Percentiles rank a stretch among this genome's conserved stretches.
These are phyloP conservation scores for Filosporella fistucella DNA, from an alignment of 495 filamentous ascomycete genomes.

Conservation along the genomic window DNA sequence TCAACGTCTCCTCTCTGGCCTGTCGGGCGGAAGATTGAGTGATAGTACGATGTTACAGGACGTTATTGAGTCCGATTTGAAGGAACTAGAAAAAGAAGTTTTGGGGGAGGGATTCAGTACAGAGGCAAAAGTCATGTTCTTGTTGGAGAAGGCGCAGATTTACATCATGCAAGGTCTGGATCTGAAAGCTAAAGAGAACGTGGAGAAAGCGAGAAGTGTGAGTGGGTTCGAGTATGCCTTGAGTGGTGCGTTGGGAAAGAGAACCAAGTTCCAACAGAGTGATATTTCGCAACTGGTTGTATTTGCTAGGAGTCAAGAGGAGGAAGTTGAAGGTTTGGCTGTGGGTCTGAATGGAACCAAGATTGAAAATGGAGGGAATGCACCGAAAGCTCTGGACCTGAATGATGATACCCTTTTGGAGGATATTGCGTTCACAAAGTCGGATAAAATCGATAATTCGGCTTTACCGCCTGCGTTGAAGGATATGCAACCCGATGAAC, in stretches of 20 bases:
- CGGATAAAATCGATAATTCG: conserved; percentile 36
- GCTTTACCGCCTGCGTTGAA: conserved; percentile 54
- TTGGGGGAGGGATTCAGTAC: conserved; percentile 26
- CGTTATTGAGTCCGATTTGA: conserved; percentile 42
- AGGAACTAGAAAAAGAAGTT: conserved; percentile 37
- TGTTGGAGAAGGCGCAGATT: conserved; percentile 78
- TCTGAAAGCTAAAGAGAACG: conserved; percentile 63
- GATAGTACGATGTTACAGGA: conserved; percentile 34
- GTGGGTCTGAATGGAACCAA: background rate
- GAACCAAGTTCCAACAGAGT: conserved; percentile 88
- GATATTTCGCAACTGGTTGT: conserved; percentile 91
- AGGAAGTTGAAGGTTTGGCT: background rate
- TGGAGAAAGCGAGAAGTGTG: conserved; percentile 56
- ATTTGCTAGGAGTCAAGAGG: conserved; percentile 63
- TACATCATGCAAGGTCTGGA: conserved; percentile 85
- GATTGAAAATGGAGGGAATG: conserved; percentile 6
- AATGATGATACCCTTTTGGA: conserved; percentile 95
- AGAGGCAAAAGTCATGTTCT: conserved; percentile 53
- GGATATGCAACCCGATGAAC: conserved; percentile 66
- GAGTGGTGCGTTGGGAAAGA: conserved; percentile 82
- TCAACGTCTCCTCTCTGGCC: conserved; percentile 66
- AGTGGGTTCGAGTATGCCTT: conserved; percentile 77
- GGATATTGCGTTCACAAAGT: conserved; percentile 68
- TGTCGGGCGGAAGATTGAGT: conserved; percentile 15
- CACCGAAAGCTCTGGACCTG: conserved; percentile 65